Evolutionary conservation across 2,329 filamentous ascomycete genomes (phyloP).

Genomic region (Magnaporthiopsis incrustans): DNA sequence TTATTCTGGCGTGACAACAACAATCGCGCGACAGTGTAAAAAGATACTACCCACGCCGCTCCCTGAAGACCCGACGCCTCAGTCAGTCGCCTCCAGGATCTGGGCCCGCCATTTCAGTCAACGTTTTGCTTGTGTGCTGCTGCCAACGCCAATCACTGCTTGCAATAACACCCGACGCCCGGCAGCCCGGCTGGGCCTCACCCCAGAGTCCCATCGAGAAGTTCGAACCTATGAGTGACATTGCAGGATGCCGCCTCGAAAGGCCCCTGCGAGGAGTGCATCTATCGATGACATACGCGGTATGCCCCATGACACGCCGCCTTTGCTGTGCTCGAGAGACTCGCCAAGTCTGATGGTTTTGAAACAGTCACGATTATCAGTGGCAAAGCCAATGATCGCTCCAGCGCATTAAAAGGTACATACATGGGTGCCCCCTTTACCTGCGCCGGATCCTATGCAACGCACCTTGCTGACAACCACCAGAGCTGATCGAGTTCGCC

Average conservation of each 20-base stretch:
- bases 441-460: not conserved
- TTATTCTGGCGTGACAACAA: not conserved
- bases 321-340: not conserved
- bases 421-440: not conserved
- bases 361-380: slow-evolving; percentile 13
- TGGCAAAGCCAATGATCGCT: slow-evolving; percentile 13
- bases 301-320: not conserved
- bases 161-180: not conserved
- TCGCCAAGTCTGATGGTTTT: not conserved
- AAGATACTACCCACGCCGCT: not conserved
- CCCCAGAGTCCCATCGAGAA: not conserved
- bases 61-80: not conserved
- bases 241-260: slow-evolving; percentile 5
- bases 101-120: not conserved
- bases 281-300: slow-evolving; percentile 3
- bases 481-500: slow-evolving; percentile 7
- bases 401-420: slow-evolving; percentile 15
- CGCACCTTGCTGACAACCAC: not conserved
- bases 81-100: not conserved
- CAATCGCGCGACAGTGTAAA: not conserved
- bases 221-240: not conserved
- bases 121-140: not conserved
- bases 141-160: not conserved
- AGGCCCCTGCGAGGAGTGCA: not conserved
- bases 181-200: not conserved